Base-by-base conservation (phyloP, 1,284 basidiomycete species). In the Moesziomyces antarcticus region DNA sequence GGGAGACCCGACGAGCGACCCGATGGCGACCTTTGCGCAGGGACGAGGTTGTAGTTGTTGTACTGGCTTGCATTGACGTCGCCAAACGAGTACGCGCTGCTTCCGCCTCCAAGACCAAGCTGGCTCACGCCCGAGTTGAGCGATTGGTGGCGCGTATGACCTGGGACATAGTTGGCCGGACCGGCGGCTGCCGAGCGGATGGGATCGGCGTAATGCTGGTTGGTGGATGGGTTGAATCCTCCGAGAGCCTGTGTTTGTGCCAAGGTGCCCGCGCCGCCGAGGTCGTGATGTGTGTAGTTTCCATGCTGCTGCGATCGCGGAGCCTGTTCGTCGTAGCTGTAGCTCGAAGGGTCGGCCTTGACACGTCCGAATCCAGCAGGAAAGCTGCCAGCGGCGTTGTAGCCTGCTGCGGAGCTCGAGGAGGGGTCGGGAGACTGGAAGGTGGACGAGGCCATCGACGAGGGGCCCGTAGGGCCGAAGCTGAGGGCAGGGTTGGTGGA, bases 241-340 rank as follows among this genome's bases (percentile, higher is more conserved):
- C 71, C 65, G 5, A 73, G 53, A 6, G 65, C 71, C 54, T 73
- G 65, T 2, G 65, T 65, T 50, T 68, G 71, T 7, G 71, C 61
- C 22, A 69, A 35, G 9, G 60, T 56, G 8, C 61, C 58, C 10
- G 56, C 43, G 10, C 60, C 42, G 41, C 61, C 53, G 21, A 65
- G 61, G n/a, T 73, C 71, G 44, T 73, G 64, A 22, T 73, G 70
- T n/a, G 58, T 65, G 21, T 73, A 73, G 52, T 68, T 73, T 56
- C 59, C 61, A 41, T 62, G 64, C 50, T 73, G 70, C 33, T 73
- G 71, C 18, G 66, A 74, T 13, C 72, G 72, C 37, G 72, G 72
- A 2, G 72, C 66, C 53, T 74, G 72, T 24, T 70, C 66, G 43
- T 74, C 66, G 59, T 74, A 70, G 43, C 18, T 40, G 53, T 70